These are phyloP conservation scores for Acorus calamus DNA, from an alignment of 106 monocot genomes.

Conservation along the genomic window DNA sequence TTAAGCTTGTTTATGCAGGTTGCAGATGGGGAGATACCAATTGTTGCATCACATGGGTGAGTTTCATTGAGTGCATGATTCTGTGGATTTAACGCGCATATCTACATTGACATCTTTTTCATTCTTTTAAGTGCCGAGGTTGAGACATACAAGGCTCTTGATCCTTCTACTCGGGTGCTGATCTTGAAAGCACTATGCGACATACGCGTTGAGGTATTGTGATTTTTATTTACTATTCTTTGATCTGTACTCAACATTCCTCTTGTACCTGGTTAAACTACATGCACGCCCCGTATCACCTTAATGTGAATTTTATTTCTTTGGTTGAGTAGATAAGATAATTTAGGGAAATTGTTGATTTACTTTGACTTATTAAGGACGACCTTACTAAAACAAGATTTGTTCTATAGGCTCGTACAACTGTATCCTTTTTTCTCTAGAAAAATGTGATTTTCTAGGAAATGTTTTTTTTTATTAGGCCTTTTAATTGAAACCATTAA, in stretches of 20 bases:
- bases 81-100: too few species aligned
- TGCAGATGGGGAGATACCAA: conserved; percentile 93
- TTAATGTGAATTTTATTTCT: too few species aligned
- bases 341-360: too few species aligned
- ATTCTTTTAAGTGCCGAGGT: conserved; percentile 45
- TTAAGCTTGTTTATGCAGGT: conserved; percentile 45
- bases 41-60: conserved; percentile 94
- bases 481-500: too few species aligned
- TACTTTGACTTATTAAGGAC: too few species aligned
- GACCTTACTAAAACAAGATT: too few species aligned
- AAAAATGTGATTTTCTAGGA: too few species aligned
- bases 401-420: too few species aligned
- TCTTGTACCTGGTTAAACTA: background rate
- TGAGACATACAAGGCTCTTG: conserved; percentile 68
- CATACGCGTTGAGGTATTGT: conserved; percentile 89
- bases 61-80: conserved; percentile 1
- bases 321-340: too few species aligned
- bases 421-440: too few species aligned
- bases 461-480: too few species aligned
- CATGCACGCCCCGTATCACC: background rate
- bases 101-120: background rate
- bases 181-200: conserved; percentile 93
- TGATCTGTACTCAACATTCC: background rate
- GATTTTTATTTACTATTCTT: background rate
- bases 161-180: conserved; percentile 62